Evolutionary conservation across 1,284 basidiomycete species (phyloP).

Genomic region (Apiotrichum gracile): DNA sequence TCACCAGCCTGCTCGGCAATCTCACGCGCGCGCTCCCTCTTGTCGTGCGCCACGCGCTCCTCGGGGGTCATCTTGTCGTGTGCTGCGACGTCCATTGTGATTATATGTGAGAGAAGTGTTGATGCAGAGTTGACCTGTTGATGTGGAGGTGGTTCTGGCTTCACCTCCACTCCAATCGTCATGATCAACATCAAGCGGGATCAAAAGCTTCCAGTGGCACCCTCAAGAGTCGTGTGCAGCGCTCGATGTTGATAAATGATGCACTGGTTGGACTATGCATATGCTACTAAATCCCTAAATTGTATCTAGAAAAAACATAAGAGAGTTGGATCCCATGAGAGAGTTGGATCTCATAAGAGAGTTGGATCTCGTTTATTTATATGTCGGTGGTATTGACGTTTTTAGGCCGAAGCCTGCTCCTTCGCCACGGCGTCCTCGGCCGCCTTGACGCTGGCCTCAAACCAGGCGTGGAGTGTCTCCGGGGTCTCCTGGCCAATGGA

Average conservation of each 20-base stretch:
- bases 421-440: slow-evolving; percentile 29
- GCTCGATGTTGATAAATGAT: not conserved
- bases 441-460: slow-evolving; percentile 62
- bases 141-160: not conserved
- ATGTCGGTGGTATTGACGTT: not conserved
- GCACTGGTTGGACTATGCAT: slow-evolving; percentile 5
- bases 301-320: slow-evolving; percentile 2
- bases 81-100: not conserved
- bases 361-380: not conserved
- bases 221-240: no score
- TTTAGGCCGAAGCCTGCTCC: not conserved
- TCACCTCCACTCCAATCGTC: not conserved
- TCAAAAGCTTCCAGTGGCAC: not conserved
- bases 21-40: slow-evolving; percentile 63
- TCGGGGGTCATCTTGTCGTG: slow-evolving; percentile 68
- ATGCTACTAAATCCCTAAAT: not conserved
- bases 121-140: not conserved
- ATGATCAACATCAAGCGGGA: not conserved
- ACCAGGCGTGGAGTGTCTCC: slow-evolving; percentile 57
- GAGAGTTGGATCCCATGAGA: slow-evolving; percentile 1
- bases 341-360: not conserved
- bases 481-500: slow-evolving; percentile 84
- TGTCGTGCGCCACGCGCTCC: slow-evolving; percentile 68
- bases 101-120: no score
- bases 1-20: slow-evolving; percentile 75